phyloP scores from a whole-genome alignment of 1,284 basidiomycete species.

The Fomitopsis pinicola region DNA sequence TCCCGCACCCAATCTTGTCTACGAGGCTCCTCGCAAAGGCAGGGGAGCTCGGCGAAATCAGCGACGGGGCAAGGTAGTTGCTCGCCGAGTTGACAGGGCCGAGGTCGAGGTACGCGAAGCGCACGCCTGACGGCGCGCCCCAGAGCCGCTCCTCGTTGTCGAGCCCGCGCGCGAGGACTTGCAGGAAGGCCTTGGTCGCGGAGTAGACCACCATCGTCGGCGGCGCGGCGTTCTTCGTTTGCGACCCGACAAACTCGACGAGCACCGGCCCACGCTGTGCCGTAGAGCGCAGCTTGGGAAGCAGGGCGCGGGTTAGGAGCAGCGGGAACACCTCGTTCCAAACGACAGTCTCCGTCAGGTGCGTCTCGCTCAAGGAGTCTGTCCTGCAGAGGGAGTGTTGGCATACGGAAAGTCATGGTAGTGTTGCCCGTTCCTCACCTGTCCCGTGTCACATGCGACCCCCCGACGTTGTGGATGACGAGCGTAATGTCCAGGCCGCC shows the following conservation, averaged over 20 bases:
- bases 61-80: conserved; percentile 6
- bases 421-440: not conserved
- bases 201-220: conserved; percentile 23
- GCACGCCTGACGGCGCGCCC: conserved; percentile 17
- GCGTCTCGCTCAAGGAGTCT: conserved; percentile 17
- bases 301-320: conserved; percentile 24
- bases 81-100: conserved; percentile 17
- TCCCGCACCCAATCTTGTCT: not conserved
- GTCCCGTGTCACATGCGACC: not conserved
- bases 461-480: conserved; percentile 26
- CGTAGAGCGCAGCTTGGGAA: conserved; percentile 21
- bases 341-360: conserved; percentile 13
- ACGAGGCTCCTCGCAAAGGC: conserved; percentile 16
- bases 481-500: conserved; percentile 25
- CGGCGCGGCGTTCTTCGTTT: conserved; percentile 14
- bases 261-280: conserved; percentile 18
- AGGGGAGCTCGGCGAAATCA: conserved; percentile 14
- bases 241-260: conserved; percentile 23
- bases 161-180: conserved; percentile 18
- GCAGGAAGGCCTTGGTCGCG: conserved; percentile 22
- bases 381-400: conserved; percentile 7
- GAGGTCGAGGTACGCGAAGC: conserved; percentile 20
- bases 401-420: not conserved
- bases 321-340: conserved; percentile 23
- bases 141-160: conserved; percentile 22